Percentiles rank a stretch among this genome's conserved stretches.
These are phyloP conservation scores for Beta vulgaris DNA, from an alignment of 148 eudicot genomes.

Conservation along the genomic window DNA sequence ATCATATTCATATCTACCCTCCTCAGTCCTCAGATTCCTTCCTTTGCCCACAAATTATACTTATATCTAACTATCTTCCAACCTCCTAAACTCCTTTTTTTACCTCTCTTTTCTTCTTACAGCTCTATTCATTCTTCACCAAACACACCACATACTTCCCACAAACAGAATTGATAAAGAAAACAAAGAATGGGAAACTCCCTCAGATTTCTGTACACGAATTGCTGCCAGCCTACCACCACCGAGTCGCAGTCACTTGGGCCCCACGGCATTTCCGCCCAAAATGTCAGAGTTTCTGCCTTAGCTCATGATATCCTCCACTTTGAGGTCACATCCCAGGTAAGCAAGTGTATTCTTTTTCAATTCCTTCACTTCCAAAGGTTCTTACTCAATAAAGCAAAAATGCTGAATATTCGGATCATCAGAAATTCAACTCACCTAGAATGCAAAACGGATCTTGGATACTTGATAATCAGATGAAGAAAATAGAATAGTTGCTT, in stretches of 20 bases:
- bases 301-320: conserved; percentile 76
- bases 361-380: not conserved
- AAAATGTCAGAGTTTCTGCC: conserved; percentile 62
- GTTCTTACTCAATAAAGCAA: not conserved
- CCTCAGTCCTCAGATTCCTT: no score
- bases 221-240: conserved; percentile 46
- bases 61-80: no score
- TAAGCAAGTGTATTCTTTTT: conserved; percentile 12
- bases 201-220: conserved; percentile 44
- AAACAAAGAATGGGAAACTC: conserved; percentile 62
- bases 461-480: not conserved
- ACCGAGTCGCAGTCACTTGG: conserved; percentile 41
- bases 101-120: not conserved
- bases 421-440: not conserved
- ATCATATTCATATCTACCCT: no score
- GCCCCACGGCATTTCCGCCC: conserved; percentile 54
- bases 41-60: no score
- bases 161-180: not conserved
- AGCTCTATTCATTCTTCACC: not conserved
- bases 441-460: not conserved
- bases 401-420: not conserved
- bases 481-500: conserved; percentile 1
- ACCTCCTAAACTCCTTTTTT: not conserved
- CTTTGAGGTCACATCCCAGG: conserved; percentile 84
- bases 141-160: not conserved